These are phyloP conservation scores for Rubia balearica DNA, from an alignment of 305 asterid genomes.

Conservation along the genomic window DNA sequence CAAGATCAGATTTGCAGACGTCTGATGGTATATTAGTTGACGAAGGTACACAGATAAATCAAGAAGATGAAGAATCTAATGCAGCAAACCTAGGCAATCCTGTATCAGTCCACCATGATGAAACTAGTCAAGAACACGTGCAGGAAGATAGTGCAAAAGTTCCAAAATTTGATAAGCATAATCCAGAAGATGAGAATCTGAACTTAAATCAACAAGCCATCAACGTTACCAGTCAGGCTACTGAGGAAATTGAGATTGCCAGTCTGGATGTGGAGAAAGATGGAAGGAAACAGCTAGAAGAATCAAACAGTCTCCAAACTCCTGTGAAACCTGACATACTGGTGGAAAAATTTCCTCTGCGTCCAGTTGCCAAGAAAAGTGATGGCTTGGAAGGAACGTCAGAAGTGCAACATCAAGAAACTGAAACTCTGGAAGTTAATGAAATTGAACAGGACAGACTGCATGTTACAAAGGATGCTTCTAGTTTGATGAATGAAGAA, in stretches of 20 bases:
- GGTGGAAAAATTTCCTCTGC: constrained; percentile 72
- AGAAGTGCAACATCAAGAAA: constrained; percentile 22
- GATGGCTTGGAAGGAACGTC: constrained; percentile 31
- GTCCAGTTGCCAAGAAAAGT: constrained; percentile 38
- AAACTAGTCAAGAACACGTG: constrained; percentile 21
- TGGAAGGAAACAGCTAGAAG: constrained; percentile 29
- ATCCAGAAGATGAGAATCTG: constrained; percentile 15
- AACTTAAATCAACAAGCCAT: constrained; percentile 15
- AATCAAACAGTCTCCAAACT: constrained; percentile 24
- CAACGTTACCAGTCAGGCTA: constrained; percentile 17
- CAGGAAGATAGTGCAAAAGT: constrained; percentile 18
- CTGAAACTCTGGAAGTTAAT: constrained; percentile 22
- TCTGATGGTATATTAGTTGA: constrained; percentile 25
- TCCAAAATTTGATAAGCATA: constrained; percentile 15
- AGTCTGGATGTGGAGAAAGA: constrained; percentile 20
- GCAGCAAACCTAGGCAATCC: constrained; percentile 14
- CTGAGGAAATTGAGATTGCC: constrained; percentile 26
- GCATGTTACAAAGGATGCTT: constrained; percentile 16
- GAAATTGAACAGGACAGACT: constrained; percentile 23
- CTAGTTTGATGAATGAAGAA: constrained; percentile 15
- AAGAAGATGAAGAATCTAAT: constrained; percentile 24
- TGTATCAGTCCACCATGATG: constrained; percentile 23
- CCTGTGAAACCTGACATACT: constrained; percentile 30
- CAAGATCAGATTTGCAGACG: constrained; percentile 12
- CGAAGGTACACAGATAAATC: constrained; percentile 18